Evolutionary conservation across 2,329 filamentous ascomycete genomes (phyloP).

Genomic region (Ascomycota sp.): DNA sequence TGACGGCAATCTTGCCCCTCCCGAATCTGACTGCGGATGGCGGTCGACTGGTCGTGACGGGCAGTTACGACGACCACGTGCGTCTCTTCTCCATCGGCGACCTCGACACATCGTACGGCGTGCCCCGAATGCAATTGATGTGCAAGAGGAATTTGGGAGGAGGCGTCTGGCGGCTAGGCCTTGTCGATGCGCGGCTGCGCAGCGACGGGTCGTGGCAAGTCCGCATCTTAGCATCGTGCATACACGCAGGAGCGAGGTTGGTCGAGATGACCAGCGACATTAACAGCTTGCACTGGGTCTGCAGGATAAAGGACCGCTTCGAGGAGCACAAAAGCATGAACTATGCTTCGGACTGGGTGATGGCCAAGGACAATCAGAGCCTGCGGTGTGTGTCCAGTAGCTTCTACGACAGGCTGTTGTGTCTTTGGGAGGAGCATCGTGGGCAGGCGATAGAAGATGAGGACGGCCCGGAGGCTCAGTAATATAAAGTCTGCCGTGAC

Average conservation of each 20-base stretch:
- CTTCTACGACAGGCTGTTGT: constrained; percentile 55
- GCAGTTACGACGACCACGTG: constrained; percentile 77
- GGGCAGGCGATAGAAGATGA: no score
- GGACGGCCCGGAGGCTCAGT: no score
- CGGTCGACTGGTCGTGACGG: constrained; percentile 49
- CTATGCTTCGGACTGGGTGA: constrained; percentile 60
- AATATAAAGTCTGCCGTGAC: neutral
- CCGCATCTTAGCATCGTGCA: constrained; percentile 66
- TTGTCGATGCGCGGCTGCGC: constrained; percentile 20
- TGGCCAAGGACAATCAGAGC: constrained; percentile 9
- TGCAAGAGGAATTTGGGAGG: constrained; percentile 48
- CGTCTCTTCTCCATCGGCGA: constrained; percentile 39
- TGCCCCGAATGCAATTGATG: constrained; percentile 28
- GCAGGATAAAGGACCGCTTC: constrained; percentile 49
- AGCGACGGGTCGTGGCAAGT: constrained; percentile 10
- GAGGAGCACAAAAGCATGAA: constrained; percentile 89
- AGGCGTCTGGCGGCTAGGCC: constrained; percentile 72
- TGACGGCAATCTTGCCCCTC: constrained; percentile 69
- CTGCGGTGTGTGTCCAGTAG: constrained; percentile 45
- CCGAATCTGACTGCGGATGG: constrained; percentile 18
- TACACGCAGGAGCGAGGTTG: constrained; percentile 73
- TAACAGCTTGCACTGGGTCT: constrained; percentile 27
- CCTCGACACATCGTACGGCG: constrained; percentile 17
- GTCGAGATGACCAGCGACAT: constrained; percentile 20
- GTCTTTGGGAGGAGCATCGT: constrained; percentile 32